Percentiles rank a stretch among this genome's conserved stretches.
Evolutionary conservation across 73 alveolate species (phyloP).

Genomic region (Paramecium primaurelia): DNA sequence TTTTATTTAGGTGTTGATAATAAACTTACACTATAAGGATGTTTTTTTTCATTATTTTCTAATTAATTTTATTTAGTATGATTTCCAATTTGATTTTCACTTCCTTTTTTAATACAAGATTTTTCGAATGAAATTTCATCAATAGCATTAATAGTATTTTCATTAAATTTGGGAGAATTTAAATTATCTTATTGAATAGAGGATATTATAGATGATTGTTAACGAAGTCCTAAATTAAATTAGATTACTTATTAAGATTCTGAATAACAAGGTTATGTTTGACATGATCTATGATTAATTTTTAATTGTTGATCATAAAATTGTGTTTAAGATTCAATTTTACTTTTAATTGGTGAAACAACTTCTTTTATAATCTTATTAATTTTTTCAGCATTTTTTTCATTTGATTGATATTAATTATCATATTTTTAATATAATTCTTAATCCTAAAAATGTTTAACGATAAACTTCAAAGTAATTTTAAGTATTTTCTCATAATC

Average conservation of each 20-base stretch:
- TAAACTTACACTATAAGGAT: not conserved
- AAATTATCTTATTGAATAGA: not conserved
- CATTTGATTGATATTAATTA: not conserved
- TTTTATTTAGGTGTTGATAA: not conserved
- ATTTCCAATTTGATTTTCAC: not conserved
- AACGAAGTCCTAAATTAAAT: not conserved
- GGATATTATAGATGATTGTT: not conserved
- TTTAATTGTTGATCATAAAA: not conserved
- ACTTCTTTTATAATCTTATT: not conserved
- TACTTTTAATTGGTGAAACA: not conserved
- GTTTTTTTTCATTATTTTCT: not conserved
- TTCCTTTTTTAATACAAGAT: not conserved
- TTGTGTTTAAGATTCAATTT: not conserved
- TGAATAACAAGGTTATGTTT: not conserved
- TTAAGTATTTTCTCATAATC: not conserved
- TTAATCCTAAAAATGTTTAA: not conserved
- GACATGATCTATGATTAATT: not conserved
- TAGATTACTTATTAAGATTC: not conserved
- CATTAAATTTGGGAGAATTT: constrained; percentile 17
- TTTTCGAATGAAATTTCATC: not conserved
- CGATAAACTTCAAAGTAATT: not conserved
- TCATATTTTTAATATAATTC: not conserved
- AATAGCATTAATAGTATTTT: not conserved
- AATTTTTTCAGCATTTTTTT: not conserved
- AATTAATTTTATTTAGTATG: not conserved